Evolutionary conservation across 768 basidiomycete genomes (phyloP).

Genomic region (Punctularia strigosozonata): DNA sequence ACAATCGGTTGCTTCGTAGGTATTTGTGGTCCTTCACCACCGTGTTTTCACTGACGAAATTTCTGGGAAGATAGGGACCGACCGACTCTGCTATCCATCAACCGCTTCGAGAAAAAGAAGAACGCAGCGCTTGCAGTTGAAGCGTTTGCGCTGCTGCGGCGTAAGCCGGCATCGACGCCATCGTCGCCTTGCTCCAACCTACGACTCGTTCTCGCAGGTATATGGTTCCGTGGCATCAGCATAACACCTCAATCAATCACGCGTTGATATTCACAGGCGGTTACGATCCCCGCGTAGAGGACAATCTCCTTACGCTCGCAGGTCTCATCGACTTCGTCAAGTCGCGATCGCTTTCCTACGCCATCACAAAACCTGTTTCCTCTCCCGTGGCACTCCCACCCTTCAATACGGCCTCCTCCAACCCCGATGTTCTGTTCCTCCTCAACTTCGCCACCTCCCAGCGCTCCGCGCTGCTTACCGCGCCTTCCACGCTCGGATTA

Average conservation of each 20-base stretch:
- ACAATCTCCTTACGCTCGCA: conserved; percentile 66
- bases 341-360: conserved; percentile 42
- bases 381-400: conserved; percentile 28
- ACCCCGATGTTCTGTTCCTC: conserved; percentile 72
- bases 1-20: conserved; percentile 45
- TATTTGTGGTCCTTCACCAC: conserved; percentile 4
- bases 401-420: conserved; percentile 22
- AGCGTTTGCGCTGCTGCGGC: conserved; percentile 53
- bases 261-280: conserved; percentile 42
- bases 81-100: conserved; percentile 78
- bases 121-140: conserved; percentile 73
- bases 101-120: conserved; percentile 95
- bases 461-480: conserved; percentile 67
- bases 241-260: not conserved
- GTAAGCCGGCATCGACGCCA: conserved; percentile 10
- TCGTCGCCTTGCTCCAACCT: conserved; percentile 20
- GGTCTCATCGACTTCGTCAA: conserved; percentile 49
- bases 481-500: conserved; percentile 54
- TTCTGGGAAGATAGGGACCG: conserved; percentile 27
- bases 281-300: conserved; percentile 78
- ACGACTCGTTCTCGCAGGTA: conserved; percentile 75
- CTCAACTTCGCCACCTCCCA: conserved; percentile 84
- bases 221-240: conserved; percentile 5
- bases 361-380: conserved; percentile 37
- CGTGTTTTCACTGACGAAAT: conserved; percentile 3